A percentile compares a stretch with the other conserved stretches of the same genome.
Evolutionary conservation across 2,329 filamentous ascomycete genomes (phyloP).

Genomic region (Trichoderma simmonsii): DNA sequence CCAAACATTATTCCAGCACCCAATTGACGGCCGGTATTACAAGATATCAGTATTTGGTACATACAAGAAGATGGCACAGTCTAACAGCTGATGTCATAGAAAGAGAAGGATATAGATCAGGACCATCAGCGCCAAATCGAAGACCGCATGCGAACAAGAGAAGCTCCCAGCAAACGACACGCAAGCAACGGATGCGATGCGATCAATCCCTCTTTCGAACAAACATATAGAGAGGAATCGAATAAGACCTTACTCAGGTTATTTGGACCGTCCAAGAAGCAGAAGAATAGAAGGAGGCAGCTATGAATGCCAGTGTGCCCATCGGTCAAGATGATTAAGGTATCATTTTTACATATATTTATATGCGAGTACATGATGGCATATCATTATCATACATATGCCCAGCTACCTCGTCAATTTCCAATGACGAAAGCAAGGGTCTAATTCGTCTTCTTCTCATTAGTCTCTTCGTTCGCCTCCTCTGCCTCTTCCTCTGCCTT

Average conservation of each 20-base stretch:
- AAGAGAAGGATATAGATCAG: conserved; percentile 11
- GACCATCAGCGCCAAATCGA: neutral
- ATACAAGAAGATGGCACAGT: neutral
- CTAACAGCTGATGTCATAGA: too few species aligned
- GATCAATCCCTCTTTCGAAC: neutral
- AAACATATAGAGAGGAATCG: neutral
- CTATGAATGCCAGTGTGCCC: neutral
- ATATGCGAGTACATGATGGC: neutral
- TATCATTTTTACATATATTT: neutral
- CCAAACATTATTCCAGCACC: too few species aligned
- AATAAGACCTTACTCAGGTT: neutral
- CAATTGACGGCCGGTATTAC: neutral
- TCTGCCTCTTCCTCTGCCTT: conserved; percentile 28
- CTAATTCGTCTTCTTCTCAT: conserved; percentile 21
- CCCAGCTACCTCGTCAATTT: neutral
- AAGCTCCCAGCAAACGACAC: neutral
- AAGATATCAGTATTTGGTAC: neutral
- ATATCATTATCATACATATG: neutral
- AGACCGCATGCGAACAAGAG: neutral
- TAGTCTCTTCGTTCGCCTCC: conserved; percentile 24
- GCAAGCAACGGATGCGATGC: neutral
- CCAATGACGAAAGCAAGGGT: neutral
- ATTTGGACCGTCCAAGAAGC: neutral
- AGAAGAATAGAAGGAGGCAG: neutral
- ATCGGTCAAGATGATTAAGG: neutral